Evolutionary conservation across 1,139 yeast genomes (phyloP).

Genomic region (Tardiomyces blankii): DNA sequence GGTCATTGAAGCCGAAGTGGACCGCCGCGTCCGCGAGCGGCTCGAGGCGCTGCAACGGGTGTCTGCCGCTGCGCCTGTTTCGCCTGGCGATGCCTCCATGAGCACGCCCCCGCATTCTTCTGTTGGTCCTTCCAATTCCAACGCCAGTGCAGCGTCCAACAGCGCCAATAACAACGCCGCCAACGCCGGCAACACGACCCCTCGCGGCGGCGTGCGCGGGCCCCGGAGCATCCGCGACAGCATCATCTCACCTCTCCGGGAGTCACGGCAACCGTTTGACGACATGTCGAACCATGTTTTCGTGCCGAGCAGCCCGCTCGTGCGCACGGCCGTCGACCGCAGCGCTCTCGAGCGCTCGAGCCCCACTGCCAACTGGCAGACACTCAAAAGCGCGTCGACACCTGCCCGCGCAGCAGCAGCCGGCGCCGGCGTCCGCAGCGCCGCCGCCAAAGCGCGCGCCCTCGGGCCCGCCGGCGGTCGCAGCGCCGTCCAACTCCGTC

Average conservation of each 20-base stretch:
- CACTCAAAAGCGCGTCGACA: not conserved
- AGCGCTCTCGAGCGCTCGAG: not conserved
- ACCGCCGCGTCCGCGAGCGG: slow-evolving; percentile 15
- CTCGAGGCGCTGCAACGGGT: slow-evolving; percentile 1
- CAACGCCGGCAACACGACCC: slow-evolving; percentile 8
- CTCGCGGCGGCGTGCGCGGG: slow-evolving; percentile 13
- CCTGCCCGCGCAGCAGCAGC: not conserved
- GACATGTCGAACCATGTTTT: not conserved
- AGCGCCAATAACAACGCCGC: not conserved
- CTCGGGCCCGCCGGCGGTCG: not conserved
- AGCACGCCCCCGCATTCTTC: not conserved
- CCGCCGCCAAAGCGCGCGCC: not conserved
- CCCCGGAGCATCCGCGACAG: slow-evolving; percentile 15
- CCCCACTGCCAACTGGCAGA: not conserved
- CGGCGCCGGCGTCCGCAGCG: not conserved
- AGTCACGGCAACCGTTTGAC: not conserved
- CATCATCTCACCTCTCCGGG: slow-evolving; percentile 14
- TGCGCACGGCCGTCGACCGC: not conserved
- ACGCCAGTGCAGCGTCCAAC: no score
- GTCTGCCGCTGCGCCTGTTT: not conserved
- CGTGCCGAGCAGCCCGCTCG: not conserved
- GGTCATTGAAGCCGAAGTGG: slow-evolving; percentile 26
- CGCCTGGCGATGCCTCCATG: slow-evolving; percentile 2
- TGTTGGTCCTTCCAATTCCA: not conserved
- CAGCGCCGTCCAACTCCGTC: not conserved